Base-by-base conservation (phyloP, 73 alveolate genomes). In the Paramecium caudatum region DNA sequence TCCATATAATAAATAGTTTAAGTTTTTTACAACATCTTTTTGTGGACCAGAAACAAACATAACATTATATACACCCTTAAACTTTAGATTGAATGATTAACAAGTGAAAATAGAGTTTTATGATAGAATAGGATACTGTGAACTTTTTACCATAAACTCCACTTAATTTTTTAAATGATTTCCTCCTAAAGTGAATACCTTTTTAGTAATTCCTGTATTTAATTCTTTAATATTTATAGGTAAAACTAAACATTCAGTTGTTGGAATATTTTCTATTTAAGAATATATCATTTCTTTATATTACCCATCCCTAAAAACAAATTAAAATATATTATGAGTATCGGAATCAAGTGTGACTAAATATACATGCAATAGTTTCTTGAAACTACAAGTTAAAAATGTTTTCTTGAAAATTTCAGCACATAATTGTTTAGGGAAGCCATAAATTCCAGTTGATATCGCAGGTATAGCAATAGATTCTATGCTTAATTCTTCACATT, bases 371-470 rank as follows among this genome's bases (percentile, higher is more conserved):
- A 55, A 27, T 1, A 12, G 46, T 12, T 21, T 5, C 12, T 16
- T 0, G 30, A 55, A 55, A 27, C 12, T 2, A 55, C 23, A 55
- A 3, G 16, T 7, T 27, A 23, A 17, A 55, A 55, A 0, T 21
- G 55, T n/a, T 15, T 19, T 6, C 9, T 30, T 3, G 15, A 68
- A 68, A 16, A 81, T 68, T 17, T 90, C 19, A 36, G 94, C 98
- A 47, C 95, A 90, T 4, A 8, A 12, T 2, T 30, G 48, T 41
- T 61, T 62, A 1, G 98, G 98, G 85, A 94, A 94, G 1, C 94
- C 95, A 91, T 30, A 93, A n/a, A 91, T 68, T 13, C 95, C 96
- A 13, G 92, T 82, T 1, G 98, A 94, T 34, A 94, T 92, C 12
- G 98, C 94, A 8, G 98, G 98, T 21, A 94, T 94, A 2, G 96